Percentiles rank a stretch among this genome's conserved stretches.
Conservation (phyloP, 1,284 basidiomycete species). For the Cryptococcus wingfieldii region DNA sequence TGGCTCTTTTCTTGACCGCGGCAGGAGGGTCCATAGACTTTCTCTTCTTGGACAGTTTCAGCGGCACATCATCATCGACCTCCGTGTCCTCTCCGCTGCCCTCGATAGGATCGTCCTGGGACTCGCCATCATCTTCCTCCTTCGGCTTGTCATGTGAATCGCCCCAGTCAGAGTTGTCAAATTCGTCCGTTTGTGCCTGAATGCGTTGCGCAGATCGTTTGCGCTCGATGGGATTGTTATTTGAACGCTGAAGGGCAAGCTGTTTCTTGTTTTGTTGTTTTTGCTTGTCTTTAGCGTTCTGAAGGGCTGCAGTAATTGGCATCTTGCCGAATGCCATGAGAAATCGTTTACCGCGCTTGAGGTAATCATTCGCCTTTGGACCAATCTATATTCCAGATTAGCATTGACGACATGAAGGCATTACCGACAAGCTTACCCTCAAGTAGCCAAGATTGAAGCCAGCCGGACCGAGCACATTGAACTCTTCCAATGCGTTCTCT, state of each 20-base stretch:
- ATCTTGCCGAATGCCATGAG: slow-evolving; percentile 31
- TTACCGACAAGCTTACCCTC: slow-evolving; percentile 27
- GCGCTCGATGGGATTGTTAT: slow-evolving; percentile 24
- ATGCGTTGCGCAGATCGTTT: slow-evolving; percentile 34
- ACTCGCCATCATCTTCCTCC: slow-evolving; percentile 12
- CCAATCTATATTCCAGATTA: slow-evolving; percentile 29
- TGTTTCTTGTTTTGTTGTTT: neutral
- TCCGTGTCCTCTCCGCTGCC: slow-evolving; percentile 14
- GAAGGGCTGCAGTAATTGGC: slow-evolving; percentile 12
- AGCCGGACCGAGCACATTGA: slow-evolving; percentile 28
- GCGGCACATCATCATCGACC: slow-evolving; percentile 54
- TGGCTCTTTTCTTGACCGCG: slow-evolving; percentile 1
- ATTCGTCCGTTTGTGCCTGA: slow-evolving; percentile 25
- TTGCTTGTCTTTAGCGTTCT: slow-evolving; percentile 8
- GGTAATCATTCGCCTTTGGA: slow-evolving; percentile 14
- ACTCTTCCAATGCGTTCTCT: slow-evolving; percentile 39
- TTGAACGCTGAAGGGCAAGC: neutral
- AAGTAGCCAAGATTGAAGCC: slow-evolving; percentile 48
- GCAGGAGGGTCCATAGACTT: slow-evolving; percentile 8
- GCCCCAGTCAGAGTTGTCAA: slow-evolving; percentile 38
- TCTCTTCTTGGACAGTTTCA: slow-evolving; percentile 2
- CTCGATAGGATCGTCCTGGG: slow-evolving; percentile 15
- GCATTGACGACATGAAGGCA: neutral
- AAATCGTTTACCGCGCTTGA: slow-evolving; percentile 28
- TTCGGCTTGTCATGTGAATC: slow-evolving; percentile 20